Percentiles rank a stretch among this genome's conserved stretches.
phyloP scores from a whole-genome alignment of 805 yeast species.

The Kluyveromyces lactis region DNA sequence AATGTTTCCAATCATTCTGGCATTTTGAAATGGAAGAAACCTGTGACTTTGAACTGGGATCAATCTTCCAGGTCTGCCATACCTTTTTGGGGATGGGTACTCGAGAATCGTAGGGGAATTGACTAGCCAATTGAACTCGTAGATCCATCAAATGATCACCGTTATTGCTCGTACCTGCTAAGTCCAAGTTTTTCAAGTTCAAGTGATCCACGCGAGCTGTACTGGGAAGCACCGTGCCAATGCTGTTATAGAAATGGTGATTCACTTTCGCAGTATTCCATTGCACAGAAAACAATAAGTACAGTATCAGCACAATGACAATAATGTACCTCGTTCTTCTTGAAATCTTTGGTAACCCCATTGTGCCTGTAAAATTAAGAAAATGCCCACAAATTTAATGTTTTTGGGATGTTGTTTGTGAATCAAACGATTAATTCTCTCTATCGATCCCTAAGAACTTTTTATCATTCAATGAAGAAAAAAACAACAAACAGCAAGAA shows the following conservation, averaged over 20 bases:
- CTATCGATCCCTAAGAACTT: no score
- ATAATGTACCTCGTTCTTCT: slow-evolving; percentile 1
- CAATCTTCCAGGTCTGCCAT: slow-evolving; percentile 94
- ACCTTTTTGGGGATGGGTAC: slow-evolving; percentile 66
- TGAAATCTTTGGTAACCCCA: slow-evolving; percentile 1
- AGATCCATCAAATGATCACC: slow-evolving; percentile 10
- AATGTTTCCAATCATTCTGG: slow-evolving; percentile 49
- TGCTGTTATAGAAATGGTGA: slow-evolving; percentile 4
- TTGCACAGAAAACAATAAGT: slow-evolving; percentile 6
- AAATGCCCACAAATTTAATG: not conserved
- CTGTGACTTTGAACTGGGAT: slow-evolving; percentile 17
- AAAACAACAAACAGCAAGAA: no score
- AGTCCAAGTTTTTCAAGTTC: slow-evolving; percentile 14
- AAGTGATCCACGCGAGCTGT: slow-evolving; percentile 17
- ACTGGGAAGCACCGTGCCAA: slow-evolving; percentile 17
- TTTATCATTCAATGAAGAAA: no score
- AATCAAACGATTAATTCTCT: not conserved
- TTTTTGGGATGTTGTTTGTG: not conserved
- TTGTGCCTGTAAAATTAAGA: not conserved
- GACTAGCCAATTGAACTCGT: slow-evolving; percentile 47
- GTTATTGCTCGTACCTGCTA: not conserved
- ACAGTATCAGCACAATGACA: slow-evolving; percentile 4
- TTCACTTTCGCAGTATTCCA: slow-evolving; percentile 4
- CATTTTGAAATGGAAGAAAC: slow-evolving; percentile 46
- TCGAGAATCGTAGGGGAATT: slow-evolving; percentile 66